Percentiles rank a stretch among this genome's conserved stretches.
These are phyloP conservation scores for Aulographum hederae DNA, from an alignment of 2,329 filamentous ascomycete genomes.

Conservation along the genomic window DNA sequence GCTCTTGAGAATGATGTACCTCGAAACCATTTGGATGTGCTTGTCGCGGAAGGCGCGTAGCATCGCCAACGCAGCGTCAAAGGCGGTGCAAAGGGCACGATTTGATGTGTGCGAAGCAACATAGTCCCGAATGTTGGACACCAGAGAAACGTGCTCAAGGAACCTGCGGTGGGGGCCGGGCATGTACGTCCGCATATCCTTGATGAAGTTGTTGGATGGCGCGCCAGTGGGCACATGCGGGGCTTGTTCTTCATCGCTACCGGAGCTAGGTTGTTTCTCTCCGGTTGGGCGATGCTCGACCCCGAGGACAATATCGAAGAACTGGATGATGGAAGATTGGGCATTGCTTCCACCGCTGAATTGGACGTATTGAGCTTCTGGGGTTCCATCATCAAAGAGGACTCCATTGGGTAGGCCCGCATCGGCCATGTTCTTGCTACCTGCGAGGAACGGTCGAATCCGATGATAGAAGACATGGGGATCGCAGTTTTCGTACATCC, in stretches of 20 bases:
- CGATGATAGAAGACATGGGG: conserved; percentile 89
- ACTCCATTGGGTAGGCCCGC: conserved; percentile 79
- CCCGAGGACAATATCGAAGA: conserved; percentile 84
- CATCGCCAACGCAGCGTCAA: conserved; percentile 76
- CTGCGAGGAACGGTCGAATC: conserved; percentile 88
- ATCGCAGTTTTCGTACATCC: conserved; percentile 93
- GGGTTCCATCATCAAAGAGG: conserved; percentile 66
- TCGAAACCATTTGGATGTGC: conserved; percentile 88
- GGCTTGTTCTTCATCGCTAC: no score
- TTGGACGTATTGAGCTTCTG: conserved; percentile 50
- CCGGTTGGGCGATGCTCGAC: conserved; percentile 84
- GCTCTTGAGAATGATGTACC: conserved; percentile 85
- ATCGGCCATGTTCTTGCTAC: conserved; percentile 94
- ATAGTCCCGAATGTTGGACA: conserved; percentile 77
- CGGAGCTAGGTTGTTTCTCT: conserved; percentile 28
- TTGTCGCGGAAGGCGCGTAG: conserved; percentile 69
- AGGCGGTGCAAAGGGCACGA: conserved; percentile 55
- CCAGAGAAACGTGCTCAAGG: conserved; percentile 55
- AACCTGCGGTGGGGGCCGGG: conserved; percentile 83
- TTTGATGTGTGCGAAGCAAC: conserved; percentile 47
- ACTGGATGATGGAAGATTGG: conserved; percentile 90
- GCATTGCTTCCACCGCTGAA: conserved; percentile 92
- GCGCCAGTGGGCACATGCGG: conserved; percentile 14
- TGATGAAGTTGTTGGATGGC: conserved; percentile 72
- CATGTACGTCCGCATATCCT: conserved; percentile 97